These are phyloP conservation scores for Aureobasidium sp. DNA, from an alignment of 2,329 filamentous ascomycete genomes.

Conservation along the genomic window DNA sequence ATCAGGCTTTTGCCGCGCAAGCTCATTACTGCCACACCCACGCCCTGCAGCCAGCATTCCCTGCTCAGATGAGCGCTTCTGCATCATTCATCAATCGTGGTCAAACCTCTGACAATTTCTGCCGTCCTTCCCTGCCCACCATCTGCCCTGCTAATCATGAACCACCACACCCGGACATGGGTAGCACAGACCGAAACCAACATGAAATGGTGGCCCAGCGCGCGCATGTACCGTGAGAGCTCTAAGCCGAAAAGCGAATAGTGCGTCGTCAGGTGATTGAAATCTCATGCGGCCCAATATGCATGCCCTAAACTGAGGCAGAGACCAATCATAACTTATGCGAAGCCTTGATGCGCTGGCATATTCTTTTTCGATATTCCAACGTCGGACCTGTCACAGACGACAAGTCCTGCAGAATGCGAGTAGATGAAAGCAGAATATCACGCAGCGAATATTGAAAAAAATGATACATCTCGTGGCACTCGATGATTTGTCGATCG, in stretches of 20 bases:
- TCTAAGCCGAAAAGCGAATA: slow-evolving; percentile 10
- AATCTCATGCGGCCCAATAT: slow-evolving; percentile 10
- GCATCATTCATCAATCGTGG: background rate
- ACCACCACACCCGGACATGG: slow-evolving; percentile 6
- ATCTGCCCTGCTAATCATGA: slow-evolving; percentile 8
- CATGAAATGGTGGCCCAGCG: background rate
- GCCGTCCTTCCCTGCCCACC: slow-evolving; percentile 3
- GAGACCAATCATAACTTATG: slow-evolving; percentile 12
- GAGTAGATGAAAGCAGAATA: slow-evolving; percentile 2
- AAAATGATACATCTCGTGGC: slow-evolving; percentile 8
- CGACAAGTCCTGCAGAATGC: slow-evolving; percentile 6
- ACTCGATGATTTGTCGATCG: slow-evolving; percentile 3
- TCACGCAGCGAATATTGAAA: background rate
- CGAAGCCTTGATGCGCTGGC: slow-evolving; percentile 12
- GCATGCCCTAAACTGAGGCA: slow-evolving; percentile 4
- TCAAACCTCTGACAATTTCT: background rate
- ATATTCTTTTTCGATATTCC: background rate
- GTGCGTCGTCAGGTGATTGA: slow-evolving; percentile 14
- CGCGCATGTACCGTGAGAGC: slow-evolving; percentile 2
- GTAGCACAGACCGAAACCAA: slow-evolving; percentile 12
- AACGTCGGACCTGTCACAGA: slow-evolving; percentile 13
- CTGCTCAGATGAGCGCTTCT: background rate
- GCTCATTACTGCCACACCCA: background rate
- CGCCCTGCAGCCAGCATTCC: background rate
- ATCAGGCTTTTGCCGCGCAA: slow-evolving; percentile 2